Evolutionary conservation across 1,284 basidiomycete species (phyloP).

Genomic region (Cystobasidium slooffiae): DNA sequence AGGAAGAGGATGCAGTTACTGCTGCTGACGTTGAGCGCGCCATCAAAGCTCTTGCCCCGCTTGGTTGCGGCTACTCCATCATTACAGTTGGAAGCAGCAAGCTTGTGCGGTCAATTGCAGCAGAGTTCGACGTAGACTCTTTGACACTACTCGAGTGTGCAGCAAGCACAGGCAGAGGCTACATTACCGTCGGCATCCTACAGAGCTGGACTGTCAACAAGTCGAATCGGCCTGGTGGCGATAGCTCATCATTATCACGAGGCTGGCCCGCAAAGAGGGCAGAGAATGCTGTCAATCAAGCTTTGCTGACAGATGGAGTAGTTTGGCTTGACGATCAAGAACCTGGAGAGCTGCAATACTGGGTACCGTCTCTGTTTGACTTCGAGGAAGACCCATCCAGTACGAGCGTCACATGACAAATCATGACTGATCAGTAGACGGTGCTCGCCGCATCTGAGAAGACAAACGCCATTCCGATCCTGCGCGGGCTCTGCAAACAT

Average conservation of each 20-base stretch:
- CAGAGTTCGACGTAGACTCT: slow-evolving; percentile 58
- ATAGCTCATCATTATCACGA: slow-evolving; percentile 65
- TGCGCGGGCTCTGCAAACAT: no score
- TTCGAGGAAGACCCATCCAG: slow-evolving; percentile 18
- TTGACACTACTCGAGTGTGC: slow-evolving; percentile 56
- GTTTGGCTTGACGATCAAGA: slow-evolving; percentile 94
- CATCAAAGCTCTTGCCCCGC: slow-evolving; percentile 82
- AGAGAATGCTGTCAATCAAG: slow-evolving; percentile 78
- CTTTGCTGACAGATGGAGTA: slow-evolving; percentile 84
- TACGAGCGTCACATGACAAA: no score
- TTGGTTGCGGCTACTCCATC: slow-evolving; percentile 87
- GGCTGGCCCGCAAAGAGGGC: slow-evolving; percentile 81
- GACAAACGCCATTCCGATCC: no score
- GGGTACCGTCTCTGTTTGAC: slow-evolving; percentile 67
- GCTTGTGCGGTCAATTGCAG: slow-evolving; percentile 57
- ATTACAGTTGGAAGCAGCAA: slow-evolving; percentile 65
- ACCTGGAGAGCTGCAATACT: slow-evolving; percentile 68
- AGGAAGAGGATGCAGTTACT: slow-evolving; percentile 60
- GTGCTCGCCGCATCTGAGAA: not conserved
- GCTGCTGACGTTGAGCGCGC: slow-evolving; percentile 83
- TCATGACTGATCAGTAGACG: not conserved
- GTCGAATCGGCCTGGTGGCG: slow-evolving; percentile 67
- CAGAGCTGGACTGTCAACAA: slow-evolving; percentile 82
- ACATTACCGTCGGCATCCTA: slow-evolving; percentile 62
- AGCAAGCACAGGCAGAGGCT: slow-evolving; percentile 69